These are phyloP conservation scores for Spongospora subterranea DNA, from an alignment of 208 protist genomes.

Conservation along the genomic window DNA sequence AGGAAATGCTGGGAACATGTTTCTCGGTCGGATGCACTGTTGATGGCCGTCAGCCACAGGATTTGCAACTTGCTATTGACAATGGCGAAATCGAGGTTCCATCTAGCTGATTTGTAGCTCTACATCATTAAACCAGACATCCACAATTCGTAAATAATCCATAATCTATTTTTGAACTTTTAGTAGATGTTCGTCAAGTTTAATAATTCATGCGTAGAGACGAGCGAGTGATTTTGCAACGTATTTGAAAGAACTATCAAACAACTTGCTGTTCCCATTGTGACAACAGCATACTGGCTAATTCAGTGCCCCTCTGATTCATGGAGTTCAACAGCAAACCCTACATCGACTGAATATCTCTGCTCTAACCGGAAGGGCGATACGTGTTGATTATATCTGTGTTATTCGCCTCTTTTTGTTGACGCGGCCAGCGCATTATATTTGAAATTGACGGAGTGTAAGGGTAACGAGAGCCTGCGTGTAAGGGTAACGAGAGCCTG, in stretches of 20 bases:
- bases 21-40: constrained; percentile 97
- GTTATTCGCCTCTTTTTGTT: too few relatives aligned
- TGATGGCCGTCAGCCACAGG: constrained; percentile 89
- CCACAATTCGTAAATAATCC: background rate
- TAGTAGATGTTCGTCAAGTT: background rate
- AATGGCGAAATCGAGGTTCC: constrained; percentile 86
- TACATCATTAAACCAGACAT: too few relatives aligned
- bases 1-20: constrained; percentile 98
- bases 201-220: background rate
- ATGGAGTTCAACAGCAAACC: too few relatives aligned
- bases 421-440: too few relatives aligned
- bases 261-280: background rate
- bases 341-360: too few relatives aligned
- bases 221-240: background rate
- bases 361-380: too few relatives aligned
- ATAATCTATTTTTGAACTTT: background rate
- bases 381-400: too few relatives aligned
- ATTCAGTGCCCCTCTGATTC: too few relatives aligned
- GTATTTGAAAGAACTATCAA: background rate
- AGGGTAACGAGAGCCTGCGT: too few relatives aligned
- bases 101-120: constrained; percentile 59
- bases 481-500: too few relatives aligned
- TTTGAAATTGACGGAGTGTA: too few relatives aligned
- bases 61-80: constrained; percentile 89
- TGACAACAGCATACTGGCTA: background rate